A percentile compares a stretch with the other conserved stretches of the same genome.
Conservation (phyloP, 805 yeast genomes). For the Hanseniaspora nectarophila region DNA sequence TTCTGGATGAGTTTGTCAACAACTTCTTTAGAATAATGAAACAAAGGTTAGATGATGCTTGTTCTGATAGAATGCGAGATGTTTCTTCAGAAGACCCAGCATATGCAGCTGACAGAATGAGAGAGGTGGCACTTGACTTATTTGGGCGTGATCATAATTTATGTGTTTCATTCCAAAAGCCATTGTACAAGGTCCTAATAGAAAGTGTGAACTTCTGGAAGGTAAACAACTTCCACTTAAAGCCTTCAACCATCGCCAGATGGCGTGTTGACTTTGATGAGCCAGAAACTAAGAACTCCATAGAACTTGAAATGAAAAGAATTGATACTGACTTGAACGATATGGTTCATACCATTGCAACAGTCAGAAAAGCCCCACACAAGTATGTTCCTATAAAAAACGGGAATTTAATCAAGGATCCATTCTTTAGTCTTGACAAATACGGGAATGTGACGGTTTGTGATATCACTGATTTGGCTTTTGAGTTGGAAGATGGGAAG, state of each 20-base stretch:
- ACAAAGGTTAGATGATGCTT: not conserved
- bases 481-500: not conserved
- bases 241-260: not conserved
- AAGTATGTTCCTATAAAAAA: not conserved
- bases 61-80: not conserved
- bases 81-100: not conserved
- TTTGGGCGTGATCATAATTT: not conserved
- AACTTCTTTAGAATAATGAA: not conserved
- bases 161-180: constrained; percentile 1
- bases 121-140: not conserved
- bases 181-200: not conserved
- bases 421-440: not conserved
- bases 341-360: not conserved
- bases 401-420: not conserved
- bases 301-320: not conserved
- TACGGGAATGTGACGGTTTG: not conserved
- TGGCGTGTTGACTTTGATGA: constrained; percentile 7
- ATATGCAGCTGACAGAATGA: not conserved
- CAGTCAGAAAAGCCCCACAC: not conserved
- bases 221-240: constrained; percentile 7
- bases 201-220: constrained; percentile 14
- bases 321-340: constrained; percentile 2
- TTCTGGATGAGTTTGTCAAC: not conserved
- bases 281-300: not conserved
- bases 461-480: not conserved